Evolutionary conservation across 352 stramenopile genomes (phyloP).

Genomic region (Globisporangium ultimum): DNA sequence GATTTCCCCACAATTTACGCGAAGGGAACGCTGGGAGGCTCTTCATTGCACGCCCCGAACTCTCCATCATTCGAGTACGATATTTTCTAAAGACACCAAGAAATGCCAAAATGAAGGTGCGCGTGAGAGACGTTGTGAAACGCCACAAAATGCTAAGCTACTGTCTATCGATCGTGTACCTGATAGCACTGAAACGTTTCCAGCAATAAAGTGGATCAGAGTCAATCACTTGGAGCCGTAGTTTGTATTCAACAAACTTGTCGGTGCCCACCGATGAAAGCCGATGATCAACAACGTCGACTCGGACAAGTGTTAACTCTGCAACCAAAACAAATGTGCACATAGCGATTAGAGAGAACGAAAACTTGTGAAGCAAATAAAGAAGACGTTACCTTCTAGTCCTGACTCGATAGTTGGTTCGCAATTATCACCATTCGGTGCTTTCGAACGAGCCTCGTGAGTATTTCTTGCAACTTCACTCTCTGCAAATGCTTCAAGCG

Average conservation of each 20-base stretch:
- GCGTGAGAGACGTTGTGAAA: too few relatives aligned
- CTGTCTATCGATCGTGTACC: neutral
- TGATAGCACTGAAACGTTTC: neutral
- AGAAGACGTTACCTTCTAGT: neutral
- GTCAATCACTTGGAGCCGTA: neutral
- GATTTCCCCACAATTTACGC: neutral
- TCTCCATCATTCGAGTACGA: neutral
- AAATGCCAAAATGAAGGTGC: neutral
- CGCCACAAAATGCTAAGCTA: too few relatives aligned
- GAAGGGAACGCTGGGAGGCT: neutral
- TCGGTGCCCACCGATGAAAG: neutral
- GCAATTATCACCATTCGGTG: neutral
- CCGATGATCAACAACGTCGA: neutral
- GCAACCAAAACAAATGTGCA: neutral
- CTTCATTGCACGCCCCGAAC: neutral
- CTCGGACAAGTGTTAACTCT: neutral
- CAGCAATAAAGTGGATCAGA: neutral
- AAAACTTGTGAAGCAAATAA: too few relatives aligned
- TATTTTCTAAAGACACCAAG: neutral
- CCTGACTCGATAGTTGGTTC: neutral
- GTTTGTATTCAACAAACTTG: neutral
- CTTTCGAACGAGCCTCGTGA: neutral
- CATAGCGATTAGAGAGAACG: neutral
- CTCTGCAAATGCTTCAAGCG: neutral
- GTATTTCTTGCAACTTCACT: neutral